Percentiles rank a stretch among this genome's conserved stretches.
Evolutionary conservation across 176 grass and related monocot genomes (phyloP).

Genomic region (Canna indica): DNA sequence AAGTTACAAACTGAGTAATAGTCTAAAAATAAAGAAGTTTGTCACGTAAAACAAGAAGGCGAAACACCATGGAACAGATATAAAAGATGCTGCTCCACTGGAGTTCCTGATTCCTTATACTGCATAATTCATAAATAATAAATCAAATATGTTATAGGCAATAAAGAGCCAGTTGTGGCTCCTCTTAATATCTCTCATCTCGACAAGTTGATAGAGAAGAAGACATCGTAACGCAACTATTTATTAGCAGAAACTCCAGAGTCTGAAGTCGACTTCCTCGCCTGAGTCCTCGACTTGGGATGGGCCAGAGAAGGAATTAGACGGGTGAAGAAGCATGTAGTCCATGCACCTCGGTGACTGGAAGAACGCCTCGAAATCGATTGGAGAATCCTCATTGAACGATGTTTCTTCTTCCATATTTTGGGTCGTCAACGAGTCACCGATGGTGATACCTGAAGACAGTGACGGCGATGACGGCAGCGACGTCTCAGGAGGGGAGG

Average conservation of each 20-base stretch:
- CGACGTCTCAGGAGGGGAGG: background rate
- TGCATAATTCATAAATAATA: background rate
- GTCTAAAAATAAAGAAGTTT: too few species aligned
- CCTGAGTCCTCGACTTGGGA: constrained; percentile 28
- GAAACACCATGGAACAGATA: background rate
- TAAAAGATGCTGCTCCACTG: constrained; percentile 11
- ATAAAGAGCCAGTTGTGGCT: background rate
- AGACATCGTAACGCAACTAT: too few species aligned
- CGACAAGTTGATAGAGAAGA: background rate
- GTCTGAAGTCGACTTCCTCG: constrained; percentile 47
- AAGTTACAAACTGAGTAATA: too few species aligned
- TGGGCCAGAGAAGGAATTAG: constrained; percentile 39
- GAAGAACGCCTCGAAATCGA: constrained; percentile 59
- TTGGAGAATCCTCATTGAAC: background rate
- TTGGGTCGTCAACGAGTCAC: constrained; percentile 9
- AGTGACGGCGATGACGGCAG: background rate
- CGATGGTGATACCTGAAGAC: background rate
- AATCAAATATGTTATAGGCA: background rate
- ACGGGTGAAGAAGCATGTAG: constrained; percentile 59
- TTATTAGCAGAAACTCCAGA: constrained; percentile 66
- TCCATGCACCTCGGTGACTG: constrained; percentile 86
- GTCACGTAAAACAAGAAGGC: background rate
- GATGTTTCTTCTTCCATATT: background rate
- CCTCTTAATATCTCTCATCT: background rate
- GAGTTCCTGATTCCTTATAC: background rate